These are phyloP conservation scores for Suillus lakei DNA, from an alignment of 768 basidiomycete species.

Conservation along the genomic window DNA sequence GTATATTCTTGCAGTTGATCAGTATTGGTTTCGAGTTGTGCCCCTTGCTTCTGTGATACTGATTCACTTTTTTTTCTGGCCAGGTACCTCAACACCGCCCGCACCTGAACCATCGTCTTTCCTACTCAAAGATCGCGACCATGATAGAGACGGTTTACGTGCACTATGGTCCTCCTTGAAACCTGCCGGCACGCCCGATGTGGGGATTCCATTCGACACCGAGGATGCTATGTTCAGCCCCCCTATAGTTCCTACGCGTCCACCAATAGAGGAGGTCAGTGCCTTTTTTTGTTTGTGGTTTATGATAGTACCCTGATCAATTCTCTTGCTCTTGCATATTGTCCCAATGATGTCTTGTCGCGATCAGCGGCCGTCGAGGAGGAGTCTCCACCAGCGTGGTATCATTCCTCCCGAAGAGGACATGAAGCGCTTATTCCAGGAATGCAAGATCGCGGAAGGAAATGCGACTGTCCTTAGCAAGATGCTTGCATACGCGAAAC, in stretches of 20 bases:
- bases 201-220: constrained; percentile 78
- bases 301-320: background rate
- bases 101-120: constrained; percentile 8
- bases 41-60: no score
- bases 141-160: constrained; percentile 59
- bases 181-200: constrained; percentile 78
- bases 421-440: constrained; percentile 79
- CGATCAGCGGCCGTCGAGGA: constrained; percentile 1
- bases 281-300: background rate
- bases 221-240: constrained; percentile 84
- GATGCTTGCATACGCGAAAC: constrained; percentile 68
- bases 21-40: no score
- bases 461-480: constrained; percentile 78
- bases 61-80: no score
- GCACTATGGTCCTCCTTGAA: constrained; percentile 83
- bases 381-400: constrained; percentile 25
- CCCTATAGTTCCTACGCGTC: constrained; percentile 39
- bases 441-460: constrained; percentile 84
- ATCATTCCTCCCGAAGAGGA: constrained; percentile 84
- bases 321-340: background rate
- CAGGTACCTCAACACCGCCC: background rate
- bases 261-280: background rate
- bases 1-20: no score
- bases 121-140: constrained; percentile 29
- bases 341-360: background rate